Evolutionary conservation across 805 yeast species (phyloP).

Genomic region (Saturnispora sekii): DNA sequence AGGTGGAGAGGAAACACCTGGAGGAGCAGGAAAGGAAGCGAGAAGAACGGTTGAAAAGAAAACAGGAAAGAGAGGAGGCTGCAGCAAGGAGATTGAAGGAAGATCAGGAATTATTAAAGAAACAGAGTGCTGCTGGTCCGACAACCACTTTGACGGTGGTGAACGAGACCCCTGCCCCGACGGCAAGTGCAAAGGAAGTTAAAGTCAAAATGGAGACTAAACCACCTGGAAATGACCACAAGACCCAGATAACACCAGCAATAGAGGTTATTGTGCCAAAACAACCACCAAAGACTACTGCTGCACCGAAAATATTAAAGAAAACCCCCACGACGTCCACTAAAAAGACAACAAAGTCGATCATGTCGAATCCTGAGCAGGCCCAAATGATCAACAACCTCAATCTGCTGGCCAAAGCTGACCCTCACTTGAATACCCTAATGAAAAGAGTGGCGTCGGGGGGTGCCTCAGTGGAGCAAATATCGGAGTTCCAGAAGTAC

Average conservation of each 20-base stretch:
- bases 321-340: conserved; percentile 3
- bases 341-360: conserved; percentile 17
- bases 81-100: conserved; percentile 11
- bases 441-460: conserved; percentile 88
- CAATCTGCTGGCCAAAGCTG: conserved; percentile 71
- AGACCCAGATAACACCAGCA: conserved; percentile 5
- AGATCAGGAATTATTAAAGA: conserved; percentile 2
- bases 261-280: conserved; percentile 2
- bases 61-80: conserved; percentile 22
- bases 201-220: not conserved
- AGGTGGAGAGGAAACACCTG: conserved; percentile 37
- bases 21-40: conserved; percentile 24
- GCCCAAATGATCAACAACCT: conserved; percentile 78
- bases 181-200: not conserved
- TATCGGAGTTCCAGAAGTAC: conserved; percentile 68
- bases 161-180: not conserved
- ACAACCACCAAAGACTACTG: not conserved
- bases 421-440: conserved; percentile 52
- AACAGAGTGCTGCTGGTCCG: not conserved
- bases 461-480: conserved; percentile 60
- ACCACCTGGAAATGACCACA: not conserved
- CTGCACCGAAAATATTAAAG: not conserved
- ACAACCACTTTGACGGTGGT: no score
- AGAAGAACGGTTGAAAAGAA: conserved; percentile 25
- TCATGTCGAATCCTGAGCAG: conserved; percentile 45